Conservation (phyloP, 2,329 filamentous ascomycete species). For the Nannizzia gypsea region DNA sequence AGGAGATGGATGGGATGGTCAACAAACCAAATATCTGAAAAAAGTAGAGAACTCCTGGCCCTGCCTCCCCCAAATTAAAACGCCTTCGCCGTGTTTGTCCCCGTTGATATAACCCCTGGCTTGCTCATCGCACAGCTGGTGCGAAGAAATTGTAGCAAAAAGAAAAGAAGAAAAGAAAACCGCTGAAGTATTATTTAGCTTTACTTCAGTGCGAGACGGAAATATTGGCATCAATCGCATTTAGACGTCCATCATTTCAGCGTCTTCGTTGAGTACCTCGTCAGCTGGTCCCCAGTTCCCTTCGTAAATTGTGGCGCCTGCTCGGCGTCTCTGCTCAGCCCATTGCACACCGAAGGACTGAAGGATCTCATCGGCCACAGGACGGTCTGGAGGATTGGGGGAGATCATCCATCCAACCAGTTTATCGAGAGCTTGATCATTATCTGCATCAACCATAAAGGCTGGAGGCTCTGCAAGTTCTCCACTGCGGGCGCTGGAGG, state of each 20-base stretch:
- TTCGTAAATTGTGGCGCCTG: slow-evolving; percentile 89
- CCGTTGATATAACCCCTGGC: neutral
- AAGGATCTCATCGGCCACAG: slow-evolving; percentile 62
- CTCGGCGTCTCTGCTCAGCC: slow-evolving; percentile 63
- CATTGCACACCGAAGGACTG: slow-evolving; percentile 63
- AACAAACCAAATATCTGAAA: neutral
- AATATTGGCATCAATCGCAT: neutral
- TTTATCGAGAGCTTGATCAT: slow-evolving; percentile 66
- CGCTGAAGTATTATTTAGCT: neutral
- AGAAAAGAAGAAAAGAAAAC: neutral
- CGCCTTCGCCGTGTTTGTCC: neutral
- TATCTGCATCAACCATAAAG: slow-evolving; percentile 73
- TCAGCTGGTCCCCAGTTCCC: slow-evolving; percentile 84
- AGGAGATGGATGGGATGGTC: neutral
- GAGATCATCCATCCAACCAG: slow-evolving; percentile 82
- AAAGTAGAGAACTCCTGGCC: neutral
- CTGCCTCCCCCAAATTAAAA: neutral
- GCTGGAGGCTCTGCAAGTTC: slow-evolving; percentile 59
- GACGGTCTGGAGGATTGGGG: slow-evolving; percentile 60
- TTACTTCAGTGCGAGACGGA: neutral
- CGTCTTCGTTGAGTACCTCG: slow-evolving; percentile 46
- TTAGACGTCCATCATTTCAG: slow-evolving; percentile 54
- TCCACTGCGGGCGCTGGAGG: slow-evolving; percentile 32
- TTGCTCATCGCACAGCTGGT: neutral
- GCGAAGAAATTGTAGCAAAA: neutral